Evolutionary conservation across 106 monocot genomes (phyloP), one percentile per base, ranked within the genome.

Genomic region (Narthecium ossifragum): DNA sequence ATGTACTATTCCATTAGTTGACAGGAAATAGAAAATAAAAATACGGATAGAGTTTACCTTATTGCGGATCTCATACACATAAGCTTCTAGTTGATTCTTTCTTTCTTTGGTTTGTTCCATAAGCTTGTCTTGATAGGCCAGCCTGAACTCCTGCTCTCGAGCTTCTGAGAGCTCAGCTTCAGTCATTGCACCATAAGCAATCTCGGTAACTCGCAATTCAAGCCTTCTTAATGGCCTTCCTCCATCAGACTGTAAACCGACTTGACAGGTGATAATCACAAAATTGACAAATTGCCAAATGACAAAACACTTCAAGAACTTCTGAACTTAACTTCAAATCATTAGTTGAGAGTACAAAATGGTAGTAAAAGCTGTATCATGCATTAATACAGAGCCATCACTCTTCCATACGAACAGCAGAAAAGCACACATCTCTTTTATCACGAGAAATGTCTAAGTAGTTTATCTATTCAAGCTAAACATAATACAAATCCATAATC

Each of bases 31-130:
- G 55, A 65, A 41, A 45, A 22, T n/a, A n/a, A n/a, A n/a, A 28
- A 29, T 22, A 34, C 25, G 29, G 65, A 24, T 13, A 34, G 7
- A 52, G 37, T 25, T 52, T 83, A 93, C 94, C 90, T 86, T 94
- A 41, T 86, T 83, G 26, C 94, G 90, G 55, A 80, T 78, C 12
- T 94, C 94, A 59, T 90, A 94, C 0, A 94, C 80, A 73, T 70
- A 86, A 49, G 90, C 68, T 71, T 94, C 94, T 3, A 94, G 45
- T 32, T 76, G 74, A 78, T 94, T 94, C 46, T 84, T 94, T 73
- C 63, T 85, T 2, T 94, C 86, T 73, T 86, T 86, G 20, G 90
- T 86, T 78, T 71, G 80, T 34, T 90, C 90, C 66, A 94, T 83
- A 41, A 86, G 31, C 52, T 67, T 80, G 60, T 94, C 94, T 50